Conservation (phyloP, 306 rosid species). For the Astragalus glycyphyllos region DNA sequence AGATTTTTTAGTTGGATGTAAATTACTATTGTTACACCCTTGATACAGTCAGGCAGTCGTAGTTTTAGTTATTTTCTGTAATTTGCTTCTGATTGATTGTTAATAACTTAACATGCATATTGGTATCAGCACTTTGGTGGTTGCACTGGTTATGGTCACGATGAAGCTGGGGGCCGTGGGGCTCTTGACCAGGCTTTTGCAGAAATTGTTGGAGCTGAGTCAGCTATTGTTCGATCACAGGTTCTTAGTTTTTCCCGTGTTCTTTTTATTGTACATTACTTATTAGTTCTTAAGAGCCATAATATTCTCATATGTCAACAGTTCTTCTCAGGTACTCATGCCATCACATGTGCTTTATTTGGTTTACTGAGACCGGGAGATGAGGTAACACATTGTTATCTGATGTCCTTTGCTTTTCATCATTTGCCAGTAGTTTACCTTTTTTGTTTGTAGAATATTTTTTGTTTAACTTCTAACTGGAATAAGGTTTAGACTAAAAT, state of each 20-base stretch:
- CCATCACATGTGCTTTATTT: constrained; percentile 88
- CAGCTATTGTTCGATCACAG: constrained; percentile 95
- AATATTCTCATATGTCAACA: constrained; percentile 50
- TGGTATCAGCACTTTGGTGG: constrained; percentile 84
- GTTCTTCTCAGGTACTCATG: constrained; percentile 99
- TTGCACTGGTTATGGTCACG: constrained; percentile 96
- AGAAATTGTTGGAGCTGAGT: constrained; percentile 90
- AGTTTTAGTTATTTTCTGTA: constrained; percentile 2
- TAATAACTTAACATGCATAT: constrained; percentile 30
- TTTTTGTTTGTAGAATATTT: constrained; percentile 7
- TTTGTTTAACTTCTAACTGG: constrained; percentile 28
- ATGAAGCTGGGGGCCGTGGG: constrained; percentile 96
- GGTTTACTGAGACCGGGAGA: constrained; percentile 88
- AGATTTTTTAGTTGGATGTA: constrained; percentile 24
- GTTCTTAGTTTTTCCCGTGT: constrained; percentile 50
- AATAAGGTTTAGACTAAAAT: constrained; percentile 56
- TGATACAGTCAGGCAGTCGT: background rate
- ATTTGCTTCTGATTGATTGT: constrained; percentile 19
- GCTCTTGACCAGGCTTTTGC: constrained; percentile 95
- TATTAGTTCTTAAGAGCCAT: constrained; percentile 4
- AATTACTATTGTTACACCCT: background rate
- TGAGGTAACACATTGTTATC: constrained; percentile 67
- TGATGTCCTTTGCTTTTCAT: constrained; percentile 32
- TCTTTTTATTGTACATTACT: background rate
- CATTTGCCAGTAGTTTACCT: constrained; percentile 30